These are phyloP conservation scores for Chloris gayana DNA, from an alignment of 176 grass and related monocot species.

Conservation along the genomic window DNA sequence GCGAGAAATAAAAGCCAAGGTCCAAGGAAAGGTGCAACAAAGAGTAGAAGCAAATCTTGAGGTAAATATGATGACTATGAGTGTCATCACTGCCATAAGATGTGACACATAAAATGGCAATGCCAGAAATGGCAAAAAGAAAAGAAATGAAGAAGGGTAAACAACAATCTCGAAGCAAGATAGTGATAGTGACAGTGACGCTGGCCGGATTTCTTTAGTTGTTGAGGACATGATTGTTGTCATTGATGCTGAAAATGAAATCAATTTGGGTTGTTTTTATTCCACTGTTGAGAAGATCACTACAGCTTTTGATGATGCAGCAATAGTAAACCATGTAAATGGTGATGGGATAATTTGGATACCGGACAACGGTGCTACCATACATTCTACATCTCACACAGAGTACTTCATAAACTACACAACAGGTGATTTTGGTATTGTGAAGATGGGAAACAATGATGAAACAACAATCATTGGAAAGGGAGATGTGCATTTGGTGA, in stretches of 20 bases:
- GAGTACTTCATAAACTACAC: too few relatives aligned
- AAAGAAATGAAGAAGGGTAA: not conserved
- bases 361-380: too few relatives aligned
- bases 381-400: too few relatives aligned
- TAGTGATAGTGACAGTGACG: not conserved
- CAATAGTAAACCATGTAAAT: too few relatives aligned
- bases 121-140: not conserved
- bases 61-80: not conserved
- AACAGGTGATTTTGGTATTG: too few relatives aligned
- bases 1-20: not conserved
- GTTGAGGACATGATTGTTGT: not conserved
- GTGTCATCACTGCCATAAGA: not conserved
- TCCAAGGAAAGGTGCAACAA: not conserved
- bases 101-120: not conserved
- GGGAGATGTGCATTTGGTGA: too few relatives aligned
- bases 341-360: too few relatives aligned
- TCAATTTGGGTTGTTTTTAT: not conserved
- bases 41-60: not conserved
- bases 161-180: not conserved
- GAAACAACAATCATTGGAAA: too few relatives aligned
- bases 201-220: not conserved
- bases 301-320: not conserved
- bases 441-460: too few relatives aligned
- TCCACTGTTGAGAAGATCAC: not conserved
- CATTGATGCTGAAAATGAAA: not conserved